Evolutionary conservation across 75 land plant genomes (phyloP), one percentile per base, ranked within the genome.

Genomic region (Cunninghamia lanceolata): DNA sequence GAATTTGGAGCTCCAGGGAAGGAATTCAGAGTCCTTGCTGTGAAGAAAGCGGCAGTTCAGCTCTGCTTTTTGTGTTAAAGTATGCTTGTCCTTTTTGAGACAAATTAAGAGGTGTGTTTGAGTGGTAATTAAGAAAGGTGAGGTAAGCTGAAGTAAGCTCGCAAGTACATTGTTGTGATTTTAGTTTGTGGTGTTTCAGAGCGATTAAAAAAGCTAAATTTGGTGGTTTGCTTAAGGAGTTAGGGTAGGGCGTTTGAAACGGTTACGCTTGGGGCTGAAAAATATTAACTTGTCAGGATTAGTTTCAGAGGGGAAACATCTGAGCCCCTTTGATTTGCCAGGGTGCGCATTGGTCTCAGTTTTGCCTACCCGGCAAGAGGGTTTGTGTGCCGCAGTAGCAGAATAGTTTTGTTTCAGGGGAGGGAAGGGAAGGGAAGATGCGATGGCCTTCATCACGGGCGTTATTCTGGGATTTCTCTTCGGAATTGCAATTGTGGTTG

Each of bases 401-500:
- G 25, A 63, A 63, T 25, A 63, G 6, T 25, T 28, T 52, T 85
- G 21, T 86, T 68, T 36, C 54, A 81, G 15, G 81, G 25, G 74
- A 83, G 79, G 56, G 82, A 38, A 34, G 68, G 87, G 63, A 36
- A 71, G 83, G 28, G n/a, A n/a, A n/a, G n/a, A 63, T 66, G 85
- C 82, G 15, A 93, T 93, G 94, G 93, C 88, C 76, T 90, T 96
- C 43, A 21, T 96, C 35, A n/a, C 88, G 4, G 98, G 97, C 0
- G 71, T 94, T 11, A 87, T 92, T 11, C 47, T 94, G 2, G 98
- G 98, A 1, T 16, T 95, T 9, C 84, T 88, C 14, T 66, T 90
- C 35, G 98, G 98, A 36, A n/a, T 96, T 28, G 91, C 86, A 4
- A 46, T 96, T 21, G 87, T 94, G 38, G 71, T 95, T 9, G 89